A percentile compares a stretch with the other conserved stretches of the same genome.
These are phyloP conservation scores for Globisporangium emineosum DNA, from an alignment of 352 stramenopile genomes.

Conservation along the genomic window DNA sequence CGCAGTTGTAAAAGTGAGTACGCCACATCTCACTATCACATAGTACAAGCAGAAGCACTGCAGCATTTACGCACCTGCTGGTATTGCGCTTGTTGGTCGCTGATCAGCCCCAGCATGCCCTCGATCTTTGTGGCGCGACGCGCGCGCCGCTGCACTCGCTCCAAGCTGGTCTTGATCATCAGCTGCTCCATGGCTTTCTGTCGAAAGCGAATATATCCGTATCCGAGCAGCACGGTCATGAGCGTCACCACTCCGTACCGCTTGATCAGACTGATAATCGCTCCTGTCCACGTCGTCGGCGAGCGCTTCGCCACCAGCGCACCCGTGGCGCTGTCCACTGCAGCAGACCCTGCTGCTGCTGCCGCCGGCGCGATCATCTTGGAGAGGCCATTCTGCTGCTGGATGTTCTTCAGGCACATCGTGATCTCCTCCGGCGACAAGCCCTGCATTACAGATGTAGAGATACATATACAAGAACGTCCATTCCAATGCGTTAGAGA, in stretches of 20 bases:
- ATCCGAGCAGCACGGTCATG: conserved; percentile 28
- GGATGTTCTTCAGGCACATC: conserved; percentile 48
- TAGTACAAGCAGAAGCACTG: neutral
- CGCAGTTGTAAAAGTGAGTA: neutral
- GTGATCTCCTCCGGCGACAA: conserved; percentile 68
- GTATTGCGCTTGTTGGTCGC: conserved; percentile 43
- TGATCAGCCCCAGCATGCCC: conserved; percentile 32
- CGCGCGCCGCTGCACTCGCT: conserved; percentile 21
- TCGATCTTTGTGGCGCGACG: conserved; percentile 23
- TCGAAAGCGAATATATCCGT: conserved; percentile 31
- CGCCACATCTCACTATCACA: neutral
- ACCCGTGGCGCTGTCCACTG: neutral
- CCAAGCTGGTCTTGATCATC: conserved; percentile 19
- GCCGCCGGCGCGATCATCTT: conserved; percentile 25
- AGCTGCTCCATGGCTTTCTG: conserved; percentile 28
- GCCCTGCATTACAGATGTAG: conserved; percentile 19
- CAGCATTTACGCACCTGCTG: conserved; percentile 17
- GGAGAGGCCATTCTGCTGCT: conserved; percentile 55
- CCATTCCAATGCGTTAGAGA: neutral
- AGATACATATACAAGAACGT: neutral
- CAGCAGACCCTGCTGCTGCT: neutral
- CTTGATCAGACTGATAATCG: conserved; percentile 22
- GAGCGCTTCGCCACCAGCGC: neutral
- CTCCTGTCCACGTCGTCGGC: conserved; percentile 16
- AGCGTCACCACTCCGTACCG: conserved; percentile 34